phyloP scores from a whole-genome alignment of 2,329 filamentous ascomycete genomes.

The Phaeosphaeriaceae sp. region DNA sequence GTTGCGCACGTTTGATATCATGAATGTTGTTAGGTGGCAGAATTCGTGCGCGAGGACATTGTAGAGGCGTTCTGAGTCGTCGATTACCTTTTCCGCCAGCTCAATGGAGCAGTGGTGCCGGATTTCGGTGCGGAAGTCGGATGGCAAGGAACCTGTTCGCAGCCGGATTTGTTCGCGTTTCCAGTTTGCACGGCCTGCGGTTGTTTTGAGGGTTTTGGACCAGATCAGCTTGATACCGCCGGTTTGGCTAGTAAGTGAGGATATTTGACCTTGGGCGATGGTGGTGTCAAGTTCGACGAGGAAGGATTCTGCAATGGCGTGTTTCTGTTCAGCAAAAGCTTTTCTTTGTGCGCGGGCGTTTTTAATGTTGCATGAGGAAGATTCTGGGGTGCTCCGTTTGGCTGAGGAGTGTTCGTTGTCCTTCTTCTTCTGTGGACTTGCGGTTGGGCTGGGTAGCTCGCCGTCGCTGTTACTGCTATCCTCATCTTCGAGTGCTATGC shows the following conservation, averaged over 20 bases:
- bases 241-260: constrained; percentile 63
- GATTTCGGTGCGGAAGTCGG: constrained; percentile 38
- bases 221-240: constrained; percentile 76
- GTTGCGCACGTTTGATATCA: constrained; percentile 76
- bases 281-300: constrained; percentile 70
- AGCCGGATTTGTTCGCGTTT: constrained; percentile 52
- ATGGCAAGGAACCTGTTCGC: constrained; percentile 31
- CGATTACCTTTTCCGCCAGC: constrained; percentile 85
- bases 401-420: constrained; percentile 14
- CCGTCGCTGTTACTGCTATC: constrained; percentile 31
- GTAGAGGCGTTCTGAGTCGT: constrained; percentile 73
- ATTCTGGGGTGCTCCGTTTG: constrained; percentile 9
- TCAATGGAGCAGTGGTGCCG: constrained; percentile 79
- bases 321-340: constrained; percentile 67
- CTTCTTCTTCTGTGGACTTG: constrained; percentile 30
- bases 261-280: constrained; percentile 67
- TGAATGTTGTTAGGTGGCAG: constrained; percentile 92
- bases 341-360: constrained; percentile 52
- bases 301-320: constrained; percentile 68
- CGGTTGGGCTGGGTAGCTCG: constrained; percentile 24
- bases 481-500: constrained; percentile 30
- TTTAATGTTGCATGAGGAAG: constrained; percentile 14
- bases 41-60: constrained; percentile 97
- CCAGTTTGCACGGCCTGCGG: constrained; percentile 68
- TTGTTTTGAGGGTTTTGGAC: constrained; percentile 80